Conservation (phyloP, 805 yeast genomes). For the Lipomyces japonicus region DNA sequence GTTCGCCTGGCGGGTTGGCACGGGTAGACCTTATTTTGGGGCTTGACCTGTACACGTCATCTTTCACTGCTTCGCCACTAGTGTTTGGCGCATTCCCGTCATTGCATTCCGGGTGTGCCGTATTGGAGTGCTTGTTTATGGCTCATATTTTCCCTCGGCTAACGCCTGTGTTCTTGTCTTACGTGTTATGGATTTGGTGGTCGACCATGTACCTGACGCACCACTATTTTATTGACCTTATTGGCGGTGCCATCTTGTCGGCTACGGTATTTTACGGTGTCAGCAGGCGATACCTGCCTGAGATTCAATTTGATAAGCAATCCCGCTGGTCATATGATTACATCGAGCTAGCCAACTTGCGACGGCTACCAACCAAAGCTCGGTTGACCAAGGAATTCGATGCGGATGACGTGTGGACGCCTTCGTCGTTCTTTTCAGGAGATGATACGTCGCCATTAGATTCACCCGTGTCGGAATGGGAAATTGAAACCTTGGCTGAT, state of each 20-base stretch:
- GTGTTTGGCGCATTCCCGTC: constrained; percentile 89
- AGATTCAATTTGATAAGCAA: constrained; percentile 38
- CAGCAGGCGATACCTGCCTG: constrained; percentile 64
- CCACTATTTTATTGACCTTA: constrained; percentile 89
- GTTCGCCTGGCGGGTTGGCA: constrained; percentile 93
- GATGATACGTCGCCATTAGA: constrained; percentile 5
- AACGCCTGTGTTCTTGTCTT: constrained; percentile 62
- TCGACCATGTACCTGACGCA: constrained; percentile 96
- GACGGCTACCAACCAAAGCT: constrained; percentile 21
- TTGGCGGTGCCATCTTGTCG: constrained; percentile 83
- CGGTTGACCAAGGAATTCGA: constrained; percentile 22
- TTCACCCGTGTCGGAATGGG: constrained; percentile 18
- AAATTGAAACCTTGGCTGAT: constrained; percentile 25
- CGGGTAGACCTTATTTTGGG: constrained; percentile 80
- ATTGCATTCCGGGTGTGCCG: constrained; percentile 89
- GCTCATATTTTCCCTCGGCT: constrained; percentile 75
- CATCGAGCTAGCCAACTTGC: constrained; percentile 31
- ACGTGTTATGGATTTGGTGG: constrained; percentile 96
- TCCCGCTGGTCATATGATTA: constrained; percentile 44
- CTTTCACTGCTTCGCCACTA: constrained; percentile 81
- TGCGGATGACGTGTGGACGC: constrained; percentile 25
- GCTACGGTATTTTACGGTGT: constrained; percentile 65
- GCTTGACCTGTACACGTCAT: constrained; percentile 73
- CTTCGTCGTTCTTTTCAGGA: constrained; percentile 5
- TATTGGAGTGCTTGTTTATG: constrained; percentile 87